Evolutionary conservation across 139 green algal genomes (phyloP), one percentile per base, ranked within the genome.

Genomic region (Coccomyxa sp.): DNA sequence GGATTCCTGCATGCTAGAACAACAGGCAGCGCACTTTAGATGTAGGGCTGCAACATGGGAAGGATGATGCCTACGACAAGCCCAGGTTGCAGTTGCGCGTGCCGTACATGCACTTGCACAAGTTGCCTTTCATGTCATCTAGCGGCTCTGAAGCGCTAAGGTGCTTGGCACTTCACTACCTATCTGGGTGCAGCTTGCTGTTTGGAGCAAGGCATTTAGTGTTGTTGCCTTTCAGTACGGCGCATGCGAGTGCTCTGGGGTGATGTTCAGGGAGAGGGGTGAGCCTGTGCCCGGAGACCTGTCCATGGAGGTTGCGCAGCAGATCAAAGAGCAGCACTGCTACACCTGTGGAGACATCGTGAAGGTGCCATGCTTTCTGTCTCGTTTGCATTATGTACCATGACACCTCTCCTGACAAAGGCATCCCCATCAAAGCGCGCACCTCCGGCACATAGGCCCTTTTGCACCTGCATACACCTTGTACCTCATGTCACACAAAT

Each of bases 321-420:
- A 54, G 24, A 83, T 95, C 55, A 96, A 96, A 81, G 92, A 96
- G 79, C 70, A 83, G 35, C 82, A 92, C 82, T 87, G 84, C 76
- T 96, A 95, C 78, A 86, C 89, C 34, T 91, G 86, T 41, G 74
- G 81, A 34, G 91, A 96, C 76, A 89, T 94, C 12, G 83, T 58
- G 12, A 87, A 82, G 74, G 77, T 80, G 50, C 50, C 50, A 22
- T 64, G 50, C 50, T 64, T 22, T 64, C 18, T 22, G 27, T 64
- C 18, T 22, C 27, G 3, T 31, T 64, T 64, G 18, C 22, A 3
- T 64, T 5, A 64, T n/a, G n/a, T n/a, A n/a, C n/a, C n/a, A n/a
- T n/a, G n/a, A n/a, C n/a, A n/a, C n/a, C n/a, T n/a, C n/a, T n/a
- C n/a, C n/a, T n/a, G n/a, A n/a, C n/a, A n/a, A n/a, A n/a, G n/a